phyloP scores from a whole-genome alignment of 164 flowering plant genomes.

The Vitis riparia region DNA sequence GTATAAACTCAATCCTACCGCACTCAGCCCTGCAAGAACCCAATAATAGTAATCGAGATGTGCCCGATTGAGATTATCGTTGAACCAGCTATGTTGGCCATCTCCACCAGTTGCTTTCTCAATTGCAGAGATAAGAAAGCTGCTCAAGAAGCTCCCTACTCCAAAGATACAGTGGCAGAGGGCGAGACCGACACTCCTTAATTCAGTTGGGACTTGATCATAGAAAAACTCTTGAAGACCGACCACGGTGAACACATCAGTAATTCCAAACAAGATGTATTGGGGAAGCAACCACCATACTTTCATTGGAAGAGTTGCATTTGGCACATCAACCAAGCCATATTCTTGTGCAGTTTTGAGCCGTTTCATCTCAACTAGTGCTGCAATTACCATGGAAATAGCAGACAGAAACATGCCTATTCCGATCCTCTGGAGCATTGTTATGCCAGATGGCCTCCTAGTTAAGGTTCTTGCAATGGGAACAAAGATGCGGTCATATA shows the following conservation, averaged over 20 bases:
- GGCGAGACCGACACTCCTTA: slow-evolving; percentile 37
- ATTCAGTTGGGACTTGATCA: slow-evolving; percentile 38
- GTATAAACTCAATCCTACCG: too few species aligned
- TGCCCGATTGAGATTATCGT: too few species aligned
- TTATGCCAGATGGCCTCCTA: slow-evolving; percentile 12
- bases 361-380: too few species aligned
- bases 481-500: slow-evolving; percentile 35
- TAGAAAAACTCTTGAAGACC: slow-evolving; percentile 52
- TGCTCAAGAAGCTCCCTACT: slow-evolving; percentile 39
- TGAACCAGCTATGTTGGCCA: slow-evolving; percentile 29
- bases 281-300: slow-evolving; percentile 48
- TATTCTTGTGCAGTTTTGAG: too few species aligned
- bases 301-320: slow-evolving; percentile 25
- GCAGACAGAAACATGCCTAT: slow-evolving; percentile 27
- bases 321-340: too few species aligned
- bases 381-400: background rate
- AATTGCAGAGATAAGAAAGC: slow-evolving; percentile 26
- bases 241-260: slow-evolving; percentile 43
- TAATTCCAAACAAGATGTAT: slow-evolving; percentile 28
- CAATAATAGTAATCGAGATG: slow-evolving; percentile 43
- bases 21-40: too few species aligned
- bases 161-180: slow-evolving; percentile 38
- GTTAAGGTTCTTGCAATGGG: slow-evolving; percentile 31
- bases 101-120: slow-evolving; percentile 19
- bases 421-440: too few species aligned